phyloP scores from a whole-genome alignment of 129 eudicot species.

The Flaveria brownii region DNA sequence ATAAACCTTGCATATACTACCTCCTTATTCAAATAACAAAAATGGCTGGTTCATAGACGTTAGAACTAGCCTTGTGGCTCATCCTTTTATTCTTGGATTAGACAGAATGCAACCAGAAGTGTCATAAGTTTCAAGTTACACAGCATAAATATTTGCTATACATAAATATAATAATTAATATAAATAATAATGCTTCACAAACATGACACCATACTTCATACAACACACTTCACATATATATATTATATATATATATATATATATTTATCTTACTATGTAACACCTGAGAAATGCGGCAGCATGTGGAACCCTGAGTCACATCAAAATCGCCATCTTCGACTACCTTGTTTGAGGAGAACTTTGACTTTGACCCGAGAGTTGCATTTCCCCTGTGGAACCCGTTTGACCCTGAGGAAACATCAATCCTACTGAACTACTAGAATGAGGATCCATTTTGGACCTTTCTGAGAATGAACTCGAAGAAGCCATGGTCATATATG shows the following conservation, averaged over 20 bases:
- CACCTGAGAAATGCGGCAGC: conserved; percentile 34
- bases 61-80: conserved; percentile 24
- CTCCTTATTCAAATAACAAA: conserved; percentile 1
- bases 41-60: neutral
- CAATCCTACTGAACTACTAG: conserved; percentile 42
- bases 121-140: conserved; percentile 44
- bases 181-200: conserved; percentile 25
- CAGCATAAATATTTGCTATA: conserved; percentile 39
- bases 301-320: conserved; percentile 25
- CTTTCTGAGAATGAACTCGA: conserved; percentile 54
- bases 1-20: neutral
- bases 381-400: conserved; percentile 33
- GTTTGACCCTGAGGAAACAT: conserved; percentile 43
- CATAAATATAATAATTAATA: conserved; percentile 21
- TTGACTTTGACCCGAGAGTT: conserved; percentile 43
- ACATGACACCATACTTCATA: conserved; percentile 31
- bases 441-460: conserved; percentile 47
- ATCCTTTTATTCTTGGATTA: conserved; percentile 39
- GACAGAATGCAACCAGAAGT: conserved; percentile 38
- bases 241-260: conserved; percentile 25
- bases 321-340: conserved; percentile 26
- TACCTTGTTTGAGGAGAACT: conserved; percentile 44
- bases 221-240: conserved; percentile 46
- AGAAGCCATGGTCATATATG: conserved; percentile 48
- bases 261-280: conserved; percentile 34